phyloP scores from a whole-genome alignment of 306 rosid species.

The Inga laurina region DNA sequence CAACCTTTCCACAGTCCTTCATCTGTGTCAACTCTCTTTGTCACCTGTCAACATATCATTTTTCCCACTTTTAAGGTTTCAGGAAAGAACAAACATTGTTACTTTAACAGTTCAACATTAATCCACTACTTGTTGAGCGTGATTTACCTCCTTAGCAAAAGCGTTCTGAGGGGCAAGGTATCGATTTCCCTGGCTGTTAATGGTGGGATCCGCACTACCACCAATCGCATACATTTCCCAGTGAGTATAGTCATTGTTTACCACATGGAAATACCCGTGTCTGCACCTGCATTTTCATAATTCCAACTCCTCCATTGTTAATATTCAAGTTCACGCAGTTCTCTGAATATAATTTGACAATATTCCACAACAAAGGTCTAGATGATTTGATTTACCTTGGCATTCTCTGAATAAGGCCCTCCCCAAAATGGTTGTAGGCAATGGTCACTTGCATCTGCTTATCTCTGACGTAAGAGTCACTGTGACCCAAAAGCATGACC shows the following conservation, averaged over 20 bases:
- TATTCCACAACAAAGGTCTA: neutral
- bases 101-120: neutral
- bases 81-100: neutral
- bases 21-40: constrained; percentile 69
- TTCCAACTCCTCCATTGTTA: constrained; percentile 7
- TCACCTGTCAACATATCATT: constrained; percentile 58
- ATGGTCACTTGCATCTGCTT: constrained; percentile 97
- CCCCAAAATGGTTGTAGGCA: constrained; percentile 98
- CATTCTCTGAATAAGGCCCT: constrained; percentile 96
- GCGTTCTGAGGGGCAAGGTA: constrained; percentile 83
- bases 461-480: constrained; percentile 83
- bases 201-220: constrained; percentile 96
- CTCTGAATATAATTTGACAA: neutral
- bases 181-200: constrained; percentile 98
- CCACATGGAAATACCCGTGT: constrained; percentile 98
- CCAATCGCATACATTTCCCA: constrained; percentile 99
- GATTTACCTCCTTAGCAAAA: constrained; percentile 80
- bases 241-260: constrained; percentile 95
- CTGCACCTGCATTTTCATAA: constrained; percentile 74
- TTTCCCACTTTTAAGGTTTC: constrained; percentile 1
- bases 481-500: constrained; percentile 94
- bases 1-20: constrained; percentile 62
- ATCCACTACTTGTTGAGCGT: too few relatives aligned
- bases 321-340: neutral
- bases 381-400: constrained; percentile 56